phyloP scores from a whole-genome alignment of 192 early-diverging fungal species.

The Coemansia sp. region DNA sequence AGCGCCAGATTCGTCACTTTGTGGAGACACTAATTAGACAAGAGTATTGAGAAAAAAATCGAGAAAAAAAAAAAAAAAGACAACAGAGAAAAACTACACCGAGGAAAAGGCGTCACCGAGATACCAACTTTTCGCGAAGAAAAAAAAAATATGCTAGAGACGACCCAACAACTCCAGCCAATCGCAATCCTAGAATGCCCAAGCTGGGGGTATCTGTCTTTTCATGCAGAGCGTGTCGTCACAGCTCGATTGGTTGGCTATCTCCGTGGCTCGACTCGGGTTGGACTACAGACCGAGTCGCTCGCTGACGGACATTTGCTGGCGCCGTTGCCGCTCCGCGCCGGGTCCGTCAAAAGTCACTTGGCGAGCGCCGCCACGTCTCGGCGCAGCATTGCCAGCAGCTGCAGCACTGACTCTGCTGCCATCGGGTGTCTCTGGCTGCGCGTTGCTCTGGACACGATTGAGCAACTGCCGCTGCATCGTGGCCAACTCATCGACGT shows the following conservation, averaged over 20 bases:
- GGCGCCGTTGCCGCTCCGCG: conserved; percentile 25
- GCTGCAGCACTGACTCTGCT: background rate
- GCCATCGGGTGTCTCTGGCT: background rate
- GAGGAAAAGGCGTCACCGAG: background rate
- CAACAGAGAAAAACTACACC: background rate
- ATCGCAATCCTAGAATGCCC: background rate
- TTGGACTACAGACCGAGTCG: conserved; percentile 31
- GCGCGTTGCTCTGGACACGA: conserved; percentile 17
- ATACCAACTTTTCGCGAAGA: background rate
- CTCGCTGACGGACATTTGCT: conserved; percentile 35
- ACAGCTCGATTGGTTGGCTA: conserved; percentile 3
- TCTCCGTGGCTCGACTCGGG: background rate
- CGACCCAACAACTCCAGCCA: background rate
- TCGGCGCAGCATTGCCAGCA: background rate
- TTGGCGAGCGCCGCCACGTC: conserved; percentile 1
- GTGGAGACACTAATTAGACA: conserved; percentile 1
- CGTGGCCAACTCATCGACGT: conserved; percentile 47
- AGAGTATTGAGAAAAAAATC: conserved; percentile 4
- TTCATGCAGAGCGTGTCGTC: background rate
- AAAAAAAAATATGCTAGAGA: conserved; percentile 7
- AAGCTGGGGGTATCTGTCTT: background rate
- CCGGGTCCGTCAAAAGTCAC: conserved; percentile 20
- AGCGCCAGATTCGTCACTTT: background rate
- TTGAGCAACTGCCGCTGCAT: conserved; percentile 39
- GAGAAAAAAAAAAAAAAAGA: conserved; percentile 14